Evolutionary conservation across 495 filamentous ascomycete species (phyloP).

Genomic region (Oleoguttula mirabilis): DNA sequence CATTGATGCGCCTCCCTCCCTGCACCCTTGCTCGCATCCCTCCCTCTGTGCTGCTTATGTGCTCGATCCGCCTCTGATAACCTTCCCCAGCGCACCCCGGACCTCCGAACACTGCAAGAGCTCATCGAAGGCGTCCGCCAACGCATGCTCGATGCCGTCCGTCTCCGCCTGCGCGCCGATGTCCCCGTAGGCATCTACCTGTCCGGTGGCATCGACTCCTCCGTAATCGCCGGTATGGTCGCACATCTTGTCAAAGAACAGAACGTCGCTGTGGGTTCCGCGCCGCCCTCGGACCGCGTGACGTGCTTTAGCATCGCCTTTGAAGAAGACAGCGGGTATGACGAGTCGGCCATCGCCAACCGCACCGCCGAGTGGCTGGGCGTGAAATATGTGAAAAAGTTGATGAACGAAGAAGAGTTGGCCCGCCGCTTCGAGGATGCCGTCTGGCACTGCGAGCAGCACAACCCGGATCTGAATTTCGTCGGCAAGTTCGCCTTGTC

Average conservation of each 20-base stretch:
- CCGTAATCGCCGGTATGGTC: constrained; percentile 41
- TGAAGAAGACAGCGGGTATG: constrained; percentile 32
- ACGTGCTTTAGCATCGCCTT: constrained; percentile 41
- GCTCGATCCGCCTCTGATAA: no score
- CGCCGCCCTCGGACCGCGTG: constrained; percentile 25
- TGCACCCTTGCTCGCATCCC: no score
- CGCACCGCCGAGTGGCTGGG: constrained; percentile 41
- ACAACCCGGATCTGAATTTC: constrained; percentile 36
- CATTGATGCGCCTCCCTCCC: no score
- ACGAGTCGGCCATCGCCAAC: constrained; percentile 40
- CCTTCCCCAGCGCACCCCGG: constrained; percentile 12
- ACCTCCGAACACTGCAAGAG: constrained; percentile 33
- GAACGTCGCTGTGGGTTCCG: constrained; percentile 30
- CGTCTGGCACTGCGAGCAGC: constrained; percentile 38
- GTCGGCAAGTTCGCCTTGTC: constrained; percentile 38
- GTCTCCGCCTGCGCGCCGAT: constrained; percentile 40
- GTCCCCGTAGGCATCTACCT: constrained; percentile 42
- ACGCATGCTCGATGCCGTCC: constrained; percentile 35
- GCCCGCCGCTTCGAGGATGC: constrained; percentile 38
- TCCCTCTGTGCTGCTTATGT: no score
- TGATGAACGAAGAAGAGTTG: constrained; percentile 36
- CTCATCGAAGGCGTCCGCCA: constrained; percentile 36
- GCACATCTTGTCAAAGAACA: constrained; percentile 34
- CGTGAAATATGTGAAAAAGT: constrained; percentile 34
- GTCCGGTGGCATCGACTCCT: constrained; percentile 43